Conservation (phyloP, 257 asterid species). For the Penstemon newberryi region DNA sequence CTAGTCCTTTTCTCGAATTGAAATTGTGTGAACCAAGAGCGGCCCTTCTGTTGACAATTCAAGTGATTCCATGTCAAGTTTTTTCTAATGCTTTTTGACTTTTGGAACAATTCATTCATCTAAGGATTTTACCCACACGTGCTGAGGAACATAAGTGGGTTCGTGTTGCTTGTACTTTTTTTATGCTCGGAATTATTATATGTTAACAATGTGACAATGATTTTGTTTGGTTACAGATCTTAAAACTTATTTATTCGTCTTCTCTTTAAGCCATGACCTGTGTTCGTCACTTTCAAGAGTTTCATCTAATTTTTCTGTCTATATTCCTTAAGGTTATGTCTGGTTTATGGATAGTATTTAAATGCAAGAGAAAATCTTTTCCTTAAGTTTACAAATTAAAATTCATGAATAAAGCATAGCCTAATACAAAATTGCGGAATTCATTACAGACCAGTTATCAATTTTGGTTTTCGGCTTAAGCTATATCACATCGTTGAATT, state of each 20-base stretch:
- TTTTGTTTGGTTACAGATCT: not conserved
- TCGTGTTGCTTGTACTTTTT: slow-evolving; percentile 26
- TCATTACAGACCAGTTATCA: no score
- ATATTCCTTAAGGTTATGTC: no score
- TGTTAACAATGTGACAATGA: not conserved
- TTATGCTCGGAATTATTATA: slow-evolving; percentile 8
- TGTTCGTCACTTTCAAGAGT: no score
- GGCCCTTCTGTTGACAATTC: not conserved
- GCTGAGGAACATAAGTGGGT: not conserved
- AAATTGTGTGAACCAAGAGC: not conserved
- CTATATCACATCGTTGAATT: no score
- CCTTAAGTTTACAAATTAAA: no score
- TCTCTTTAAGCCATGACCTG: no score
- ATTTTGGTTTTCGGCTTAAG: no score
- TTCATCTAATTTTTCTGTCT: no score
- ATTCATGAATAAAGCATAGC: no score
- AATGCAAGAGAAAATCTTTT: no score
- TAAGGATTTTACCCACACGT: not conserved
- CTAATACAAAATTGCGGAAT: no score
- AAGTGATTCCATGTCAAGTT: slow-evolving; percentile 6
- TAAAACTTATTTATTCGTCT: not conserved
- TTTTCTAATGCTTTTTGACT: slow-evolving; percentile 11
- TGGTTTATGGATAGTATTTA: no score
- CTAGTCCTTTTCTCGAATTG: not conserved
- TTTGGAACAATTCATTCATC: slow-evolving; percentile 21